These are phyloP conservation scores for Stachybotrys chlorohalonatus DNA, from an alignment of 2,329 filamentous ascomycete genomes.

Conservation along the genomic window DNA sequence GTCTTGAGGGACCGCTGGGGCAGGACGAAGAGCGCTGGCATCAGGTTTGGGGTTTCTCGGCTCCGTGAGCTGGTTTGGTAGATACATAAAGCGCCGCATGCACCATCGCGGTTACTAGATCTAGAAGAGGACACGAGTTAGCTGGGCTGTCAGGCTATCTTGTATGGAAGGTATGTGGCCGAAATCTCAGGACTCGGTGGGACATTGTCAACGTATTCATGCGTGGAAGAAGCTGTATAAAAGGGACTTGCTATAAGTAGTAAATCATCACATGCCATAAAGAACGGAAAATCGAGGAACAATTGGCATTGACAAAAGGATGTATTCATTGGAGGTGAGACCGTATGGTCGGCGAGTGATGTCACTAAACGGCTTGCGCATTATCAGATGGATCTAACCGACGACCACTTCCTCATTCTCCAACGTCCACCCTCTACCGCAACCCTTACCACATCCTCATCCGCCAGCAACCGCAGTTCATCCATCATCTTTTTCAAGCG, in stretches of 20 bases:
- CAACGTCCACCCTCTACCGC: neutral
- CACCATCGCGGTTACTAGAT: too few relatives aligned
- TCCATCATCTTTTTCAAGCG: neutral
- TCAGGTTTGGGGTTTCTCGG: slow-evolving; percentile 49
- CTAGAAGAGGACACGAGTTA: too few relatives aligned
- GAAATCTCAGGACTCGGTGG: neutral
- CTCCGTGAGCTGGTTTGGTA: neutral
- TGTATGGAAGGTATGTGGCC: neutral
- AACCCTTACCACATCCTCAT: neutral
- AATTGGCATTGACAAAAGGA: too few relatives aligned
- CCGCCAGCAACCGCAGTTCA: neutral
- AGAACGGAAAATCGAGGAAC: too few relatives aligned
- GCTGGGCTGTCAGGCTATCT: too few relatives aligned
- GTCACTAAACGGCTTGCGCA: neutral
- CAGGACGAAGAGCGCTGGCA: slow-evolving; percentile 50
- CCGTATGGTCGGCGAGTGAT: neutral
- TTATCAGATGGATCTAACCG: neutral
- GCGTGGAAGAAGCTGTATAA: too few relatives aligned
- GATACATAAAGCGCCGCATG: too few relatives aligned
- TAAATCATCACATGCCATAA: too few relatives aligned
- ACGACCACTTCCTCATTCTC: neutral
- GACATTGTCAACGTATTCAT: too few relatives aligned
- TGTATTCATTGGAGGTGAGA: too few relatives aligned
- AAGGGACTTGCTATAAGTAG: too few relatives aligned
- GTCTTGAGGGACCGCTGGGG: slow-evolving; percentile 51